These are phyloP conservation scores for Hyparrhenia diplandra DNA, from an alignment of 176 grass and related monocot species.

Conservation along the genomic window DNA sequence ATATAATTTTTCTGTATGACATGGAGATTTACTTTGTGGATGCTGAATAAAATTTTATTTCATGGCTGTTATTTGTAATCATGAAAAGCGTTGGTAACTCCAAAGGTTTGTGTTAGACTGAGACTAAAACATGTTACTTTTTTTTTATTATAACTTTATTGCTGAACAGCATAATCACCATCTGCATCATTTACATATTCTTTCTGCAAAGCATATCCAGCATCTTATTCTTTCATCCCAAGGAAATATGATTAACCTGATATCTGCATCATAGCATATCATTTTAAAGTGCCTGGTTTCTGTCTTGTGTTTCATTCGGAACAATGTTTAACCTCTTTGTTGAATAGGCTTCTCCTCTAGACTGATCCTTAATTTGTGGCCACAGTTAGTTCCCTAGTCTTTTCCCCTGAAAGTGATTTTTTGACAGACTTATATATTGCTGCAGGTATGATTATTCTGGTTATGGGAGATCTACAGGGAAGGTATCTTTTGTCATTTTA, in stretches of 20 bases:
- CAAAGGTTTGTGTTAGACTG: not conserved
- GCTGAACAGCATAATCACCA: not conserved
- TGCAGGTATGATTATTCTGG: conserved; percentile 92
- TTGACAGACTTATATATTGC: conserved; percentile 10
- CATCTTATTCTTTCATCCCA: not conserved
- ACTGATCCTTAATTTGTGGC: not conserved
- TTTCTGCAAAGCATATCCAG: not conserved
- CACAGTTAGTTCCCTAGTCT: not conserved
- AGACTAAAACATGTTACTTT: not conserved
- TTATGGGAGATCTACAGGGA: conserved; percentile 83
- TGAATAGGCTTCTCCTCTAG: not conserved
- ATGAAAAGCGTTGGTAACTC: not conserved
- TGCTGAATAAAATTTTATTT: not conserved
- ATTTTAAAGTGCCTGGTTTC: conserved; percentile 4
- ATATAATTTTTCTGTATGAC: not conserved
- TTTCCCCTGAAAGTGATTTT: not conserved
- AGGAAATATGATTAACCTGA: conserved; percentile 8
- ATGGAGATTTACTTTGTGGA: not conserved
- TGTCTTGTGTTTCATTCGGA: not conserved
- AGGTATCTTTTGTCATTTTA: conserved; percentile 48
- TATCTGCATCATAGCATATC: not conserved
- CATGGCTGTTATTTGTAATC: not conserved
- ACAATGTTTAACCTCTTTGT: not conserved
- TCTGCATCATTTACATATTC: not conserved
- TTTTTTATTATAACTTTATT: not conserved